Evolutionary conservation across 75 land plant genomes (phyloP).

Genomic region (Picea sitchensis): DNA sequence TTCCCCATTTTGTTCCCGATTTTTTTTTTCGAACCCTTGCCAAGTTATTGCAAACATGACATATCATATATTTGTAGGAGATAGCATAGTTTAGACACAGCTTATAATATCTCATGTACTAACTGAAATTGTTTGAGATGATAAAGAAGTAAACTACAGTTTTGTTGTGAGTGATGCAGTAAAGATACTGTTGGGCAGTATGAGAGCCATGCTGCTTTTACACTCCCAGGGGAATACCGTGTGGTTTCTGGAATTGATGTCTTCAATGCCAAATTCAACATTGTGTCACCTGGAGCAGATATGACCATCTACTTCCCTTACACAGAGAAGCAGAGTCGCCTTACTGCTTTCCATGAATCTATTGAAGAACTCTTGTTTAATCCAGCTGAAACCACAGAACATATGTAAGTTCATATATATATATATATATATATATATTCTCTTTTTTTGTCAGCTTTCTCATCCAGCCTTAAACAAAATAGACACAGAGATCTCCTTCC

Average conservation of each 20-base stretch:
- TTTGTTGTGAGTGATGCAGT: slow-evolving; percentile 29
- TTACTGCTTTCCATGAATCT: slow-evolving; percentile 57
- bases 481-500: too few species aligned
- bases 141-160: background rate
- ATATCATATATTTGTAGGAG: too few species aligned
- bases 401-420: slow-evolving; percentile 43
- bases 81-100: too few species aligned
- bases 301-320: slow-evolving; percentile 82
- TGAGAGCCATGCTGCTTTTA: slow-evolving; percentile 85
- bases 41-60: too few species aligned
- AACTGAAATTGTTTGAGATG: background rate
- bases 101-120: too few species aligned
- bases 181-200: slow-evolving; percentile 85
- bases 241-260: slow-evolving; percentile 90
- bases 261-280: slow-evolving; percentile 96
- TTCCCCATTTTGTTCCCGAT: too few species aligned
- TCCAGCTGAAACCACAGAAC: slow-evolving; percentile 60
- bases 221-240: slow-evolving; percentile 85
- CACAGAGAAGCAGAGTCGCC: slow-evolving; percentile 58
- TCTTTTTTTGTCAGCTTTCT: too few species aligned
- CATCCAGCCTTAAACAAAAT: too few species aligned
- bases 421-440: too few species aligned
- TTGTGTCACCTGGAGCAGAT: slow-evolving; percentile 96
- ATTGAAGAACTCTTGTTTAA: slow-evolving; percentile 79
- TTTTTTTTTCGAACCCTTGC: too few species aligned